phyloP scores from a whole-genome alignment of 768 basidiomycete species.

The Boletus huronensis region DNA sequence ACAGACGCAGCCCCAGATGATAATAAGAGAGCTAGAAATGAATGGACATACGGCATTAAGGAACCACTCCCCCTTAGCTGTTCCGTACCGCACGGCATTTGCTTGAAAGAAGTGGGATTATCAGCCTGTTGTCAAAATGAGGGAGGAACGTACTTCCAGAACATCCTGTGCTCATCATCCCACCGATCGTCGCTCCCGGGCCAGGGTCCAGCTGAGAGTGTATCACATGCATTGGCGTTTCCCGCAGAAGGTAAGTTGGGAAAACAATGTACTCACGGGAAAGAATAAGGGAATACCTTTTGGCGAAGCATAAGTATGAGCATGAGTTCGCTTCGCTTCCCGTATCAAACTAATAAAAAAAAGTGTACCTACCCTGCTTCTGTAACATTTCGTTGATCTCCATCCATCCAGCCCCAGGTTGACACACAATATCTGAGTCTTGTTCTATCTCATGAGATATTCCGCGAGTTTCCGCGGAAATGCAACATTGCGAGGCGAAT shows the following conservation, averaged over 20 bases:
- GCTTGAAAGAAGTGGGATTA: slow-evolving; percentile 36
- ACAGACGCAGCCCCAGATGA: neutral
- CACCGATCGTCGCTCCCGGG: slow-evolving; percentile 79
- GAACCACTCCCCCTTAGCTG: slow-evolving; percentile 89
- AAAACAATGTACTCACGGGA: slow-evolving; percentile 46
- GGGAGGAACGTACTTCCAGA: slow-evolving; percentile 59
- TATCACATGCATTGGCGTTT: neutral
- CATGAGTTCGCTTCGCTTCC: neutral
- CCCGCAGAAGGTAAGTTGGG: neutral
- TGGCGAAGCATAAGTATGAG: neutral
- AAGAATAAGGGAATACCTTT: slow-evolving; percentile 78
- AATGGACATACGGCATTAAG: slow-evolving; percentile 61
- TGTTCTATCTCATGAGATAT: slow-evolving; percentile 39
- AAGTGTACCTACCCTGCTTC: slow-evolving; percentile 45
- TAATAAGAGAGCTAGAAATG: neutral
- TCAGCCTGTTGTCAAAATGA: slow-evolving; percentile 15
- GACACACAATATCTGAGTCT: slow-evolving; percentile 72
- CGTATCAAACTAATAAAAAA: neutral
- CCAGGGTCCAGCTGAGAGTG: slow-evolving; percentile 63
- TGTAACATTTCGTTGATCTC: slow-evolving; percentile 66
- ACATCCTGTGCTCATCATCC: slow-evolving; percentile 85
- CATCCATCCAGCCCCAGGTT: slow-evolving; percentile 70
- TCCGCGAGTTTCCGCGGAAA: neutral
- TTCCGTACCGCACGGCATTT: slow-evolving; percentile 83
- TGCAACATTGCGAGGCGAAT: neutral